Percentiles rank a stretch among this genome's conserved stretches.
phyloP scores from a whole-genome alignment of 1,284 basidiomycete species.

The Xanthoconium separans region DNA sequence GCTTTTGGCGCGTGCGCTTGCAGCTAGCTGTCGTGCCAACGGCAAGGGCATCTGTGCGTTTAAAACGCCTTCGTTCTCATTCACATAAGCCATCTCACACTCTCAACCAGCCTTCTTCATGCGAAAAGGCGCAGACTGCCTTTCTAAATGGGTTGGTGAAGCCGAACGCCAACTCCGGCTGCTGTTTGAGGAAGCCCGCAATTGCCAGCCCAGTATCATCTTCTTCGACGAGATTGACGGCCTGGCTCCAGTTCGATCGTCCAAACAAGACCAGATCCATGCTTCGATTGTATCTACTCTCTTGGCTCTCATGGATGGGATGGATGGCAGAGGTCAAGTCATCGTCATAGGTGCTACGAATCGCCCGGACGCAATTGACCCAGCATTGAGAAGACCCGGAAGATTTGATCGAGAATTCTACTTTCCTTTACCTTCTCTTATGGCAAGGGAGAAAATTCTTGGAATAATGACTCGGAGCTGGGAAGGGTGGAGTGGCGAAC shows the following conservation, averaged over 20 bases:
- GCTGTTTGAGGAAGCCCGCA: slow-evolving; percentile 94
- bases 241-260: slow-evolving; percentile 94
- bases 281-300: slow-evolving; percentile 97
- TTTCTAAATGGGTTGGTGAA: slow-evolving; percentile 99
- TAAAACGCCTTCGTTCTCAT: not conserved
- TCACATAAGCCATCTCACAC: not conserved
- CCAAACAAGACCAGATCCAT: slow-evolving; percentile 99
- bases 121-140: slow-evolving; percentile 98
- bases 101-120: slow-evolving; percentile 87
- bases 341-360: slow-evolving; percentile 99
- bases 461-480: slow-evolving; percentile 91
- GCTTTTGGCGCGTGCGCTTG: slow-evolving; percentile 88
- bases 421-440: slow-evolving; percentile 86
- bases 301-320: slow-evolving; percentile 98
- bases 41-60: slow-evolving; percentile 86
- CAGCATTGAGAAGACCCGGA: slow-evolving; percentile 91
- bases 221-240: slow-evolving; percentile 99
- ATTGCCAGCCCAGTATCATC: slow-evolving; percentile 92
- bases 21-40: slow-evolving; percentile 88
- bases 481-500: slow-evolving; percentile 78
- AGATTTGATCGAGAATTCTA: slow-evolving; percentile 99
- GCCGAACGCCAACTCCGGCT: slow-evolving; percentile 95
- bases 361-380: slow-evolving; percentile 95
- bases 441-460: slow-evolving; percentile 88
- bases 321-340: slow-evolving; percentile 97